Evolutionary conservation across 2,329 filamentous ascomycete species (phyloP), one percentile per base, ranked within the genome.

Genomic region (Periconia sp.): DNA sequence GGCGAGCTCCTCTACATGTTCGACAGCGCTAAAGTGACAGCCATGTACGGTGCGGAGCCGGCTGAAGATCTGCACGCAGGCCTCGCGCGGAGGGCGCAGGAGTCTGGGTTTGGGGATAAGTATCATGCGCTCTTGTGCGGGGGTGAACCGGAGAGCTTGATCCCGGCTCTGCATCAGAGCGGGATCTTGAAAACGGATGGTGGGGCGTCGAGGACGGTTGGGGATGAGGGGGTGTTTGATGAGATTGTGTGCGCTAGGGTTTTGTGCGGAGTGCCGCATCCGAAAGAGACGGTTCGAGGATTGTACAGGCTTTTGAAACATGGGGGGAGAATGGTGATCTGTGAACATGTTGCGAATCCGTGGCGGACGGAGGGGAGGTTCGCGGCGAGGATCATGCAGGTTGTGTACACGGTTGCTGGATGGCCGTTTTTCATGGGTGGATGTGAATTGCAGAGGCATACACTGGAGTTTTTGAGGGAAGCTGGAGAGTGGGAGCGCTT

Each of bases 1-100:
- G 82, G 83, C 31, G 74, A 78, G 14, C 77, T 82, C 50, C 72
- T 83, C 45, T 69, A 70, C 0, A 73, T 75, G 44, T 81, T 84
- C 55, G 67, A 69, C 49, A 46, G 72, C 8, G 65, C 74, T 50
- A 69, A 74, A 3, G 76, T 83, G 54, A 73, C 59, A 9, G 70
- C 72, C 14, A 76, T 84, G 42, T 85, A 83, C 57, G 82, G 81
- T 43, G 76, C 81, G 1, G 83, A 85, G 61, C 83, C 83, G 0
- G 79, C 78, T 41, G 53, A 62, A 3, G 73, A 75, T 0, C 69
- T 85, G 1, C 82, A 84, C 53, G 57, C 61, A 0, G 69, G 74
- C 2, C 69, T 85, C 5, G 62, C 73, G 18, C 57, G 59, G 3
- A 76, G 75, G n/a, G 75, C 79, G 3, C 54, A 66, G 2, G 65